Evolutionary conservation across 257 asterid species (phyloP), one percentile per base, ranked within the genome.

Genomic region (Orobanche coerulescens): DNA sequence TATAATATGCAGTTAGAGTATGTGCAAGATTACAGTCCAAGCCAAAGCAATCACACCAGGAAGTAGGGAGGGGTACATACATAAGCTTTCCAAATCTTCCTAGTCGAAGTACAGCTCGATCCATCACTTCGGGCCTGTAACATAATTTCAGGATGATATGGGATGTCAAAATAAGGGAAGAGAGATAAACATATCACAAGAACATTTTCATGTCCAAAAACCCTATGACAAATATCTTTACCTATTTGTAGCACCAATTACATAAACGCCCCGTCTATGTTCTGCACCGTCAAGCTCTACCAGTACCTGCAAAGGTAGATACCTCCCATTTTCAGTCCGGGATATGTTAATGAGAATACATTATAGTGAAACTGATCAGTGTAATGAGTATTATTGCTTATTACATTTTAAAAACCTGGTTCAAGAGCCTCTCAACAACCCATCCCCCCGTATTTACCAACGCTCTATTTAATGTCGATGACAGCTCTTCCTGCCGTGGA

Each of bases 161-260:
- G 8, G 39, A 40, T 6, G 47, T 64, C 37, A 48, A 69, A 25
- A 31, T 30, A 28, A 8, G 24, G 13, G 26, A 95, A 81, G 77
- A 87, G n/a, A n/a, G n/a, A n/a, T n/a, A n/a, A n/a, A n/a, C n/a
- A n/a, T n/a, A n/a, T n/a, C n/a, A n/a, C n/a, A n/a, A n/a, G n/a
- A n/a, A n/a, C n/a, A n/a, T n/a, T n/a, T n/a, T n/a, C n/a, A n/a
- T n/a, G n/a, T n/a, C n/a, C n/a, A n/a, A n/a, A n/a, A n/a, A n/a
- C n/a, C n/a, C n/a, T n/a, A n/a, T n/a, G n/a, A n/a, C n/a, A n/a
- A n/a, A n/a, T n/a, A n/a, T n/a, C n/a, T n/a, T n/a, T n/a, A n/a
- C n/a, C n/a, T n/a, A n/a, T n/a, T 90, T 51, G 96, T 87, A 55
- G 97, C 95, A 43, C 96, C 95, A 69, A 87, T 83, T 33, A 90